phyloP scores from a whole-genome alignment of 78 protist genomes.

The Tieghemostelium lacteum region DNA sequence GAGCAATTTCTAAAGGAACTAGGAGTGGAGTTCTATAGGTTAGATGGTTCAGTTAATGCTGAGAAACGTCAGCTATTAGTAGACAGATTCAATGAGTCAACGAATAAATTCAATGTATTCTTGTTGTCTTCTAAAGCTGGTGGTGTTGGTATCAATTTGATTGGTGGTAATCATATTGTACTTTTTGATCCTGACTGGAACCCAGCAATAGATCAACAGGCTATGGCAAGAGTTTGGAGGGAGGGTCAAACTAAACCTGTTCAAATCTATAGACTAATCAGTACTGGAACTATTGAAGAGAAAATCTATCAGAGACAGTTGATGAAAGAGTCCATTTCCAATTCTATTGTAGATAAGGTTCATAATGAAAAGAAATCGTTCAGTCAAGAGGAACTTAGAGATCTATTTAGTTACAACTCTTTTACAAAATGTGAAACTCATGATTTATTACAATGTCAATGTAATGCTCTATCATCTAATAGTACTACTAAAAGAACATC shows the following conservation, averaged over 20 bases:
- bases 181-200: conserved; percentile 97
- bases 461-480: not conserved
- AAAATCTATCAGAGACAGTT: conserved; percentile 93
- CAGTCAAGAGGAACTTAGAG: conserved; percentile 67
- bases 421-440: conserved; percentile 76
- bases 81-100: conserved; percentile 85
- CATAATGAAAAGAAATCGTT: conserved; percentile 45
- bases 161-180: conserved; percentile 96
- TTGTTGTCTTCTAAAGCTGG: conserved; percentile 92
- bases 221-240: conserved; percentile 97
- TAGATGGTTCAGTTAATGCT: conserved; percentile 85
- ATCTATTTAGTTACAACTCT: conserved; percentile 56
- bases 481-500: not conserved
- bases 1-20: not conserved
- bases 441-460: conserved; percentile 61
- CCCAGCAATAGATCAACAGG: conserved; percentile 95
- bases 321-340: conserved; percentile 82
- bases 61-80: conserved; percentile 78
- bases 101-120: conserved; percentile 72
- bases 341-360: conserved; percentile 41
- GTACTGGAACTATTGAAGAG: conserved; percentile 92
- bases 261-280: conserved; percentile 76
- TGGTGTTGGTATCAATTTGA: conserved; percentile 97
- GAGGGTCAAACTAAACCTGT: conserved; percentile 95
- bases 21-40: conserved; percentile 11